Conservation (phyloP, 2,329 filamentous ascomycete genomes). For the Scedosporium apiospermum region DNA sequence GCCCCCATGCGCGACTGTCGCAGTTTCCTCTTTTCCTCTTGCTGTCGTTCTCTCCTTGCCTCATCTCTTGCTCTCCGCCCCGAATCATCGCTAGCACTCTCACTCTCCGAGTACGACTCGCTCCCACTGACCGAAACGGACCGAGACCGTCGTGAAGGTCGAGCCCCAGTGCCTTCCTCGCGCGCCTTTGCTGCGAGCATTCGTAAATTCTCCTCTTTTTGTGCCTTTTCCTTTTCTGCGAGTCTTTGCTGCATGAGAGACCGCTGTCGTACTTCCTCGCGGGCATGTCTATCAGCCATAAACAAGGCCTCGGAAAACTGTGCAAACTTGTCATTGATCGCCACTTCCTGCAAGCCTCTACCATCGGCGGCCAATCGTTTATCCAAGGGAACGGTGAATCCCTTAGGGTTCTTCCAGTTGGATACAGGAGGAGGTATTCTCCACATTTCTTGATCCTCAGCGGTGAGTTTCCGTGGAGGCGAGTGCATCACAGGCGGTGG, state of each 20-base stretch:
- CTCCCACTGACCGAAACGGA: slow-evolving; percentile 34
- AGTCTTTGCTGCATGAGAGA: slow-evolving; percentile 91
- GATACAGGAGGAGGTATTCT: slow-evolving; percentile 78
- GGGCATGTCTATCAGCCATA: slow-evolving; percentile 86
- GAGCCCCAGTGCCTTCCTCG: slow-evolving; percentile 59
- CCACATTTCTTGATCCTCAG: slow-evolving; percentile 96
- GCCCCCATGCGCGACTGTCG: slow-evolving; percentile 93
- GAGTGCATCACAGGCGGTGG: slow-evolving; percentile 93
- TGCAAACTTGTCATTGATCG: slow-evolving; percentile 97
- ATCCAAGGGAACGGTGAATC: slow-evolving; percentile 91
- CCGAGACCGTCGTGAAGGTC: slow-evolving; percentile 23
- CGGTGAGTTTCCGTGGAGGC: slow-evolving; percentile 87
- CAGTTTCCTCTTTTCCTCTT: slow-evolving; percentile 80
- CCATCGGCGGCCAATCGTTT: slow-evolving; percentile 94
- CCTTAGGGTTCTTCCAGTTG: slow-evolving; percentile 99
- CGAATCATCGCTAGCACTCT: slow-evolving; percentile 51
- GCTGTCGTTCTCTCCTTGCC: slow-evolving; percentile 65
- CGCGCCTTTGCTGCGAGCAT: slow-evolving; percentile 83
- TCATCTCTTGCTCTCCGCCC: slow-evolving; percentile 68
- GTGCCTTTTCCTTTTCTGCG: slow-evolving; percentile 89
- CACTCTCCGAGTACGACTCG: slow-evolving; percentile 40
- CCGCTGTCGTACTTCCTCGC: slow-evolving; percentile 89
- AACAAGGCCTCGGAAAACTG: slow-evolving; percentile 91
- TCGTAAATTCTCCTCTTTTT: slow-evolving; percentile 88
- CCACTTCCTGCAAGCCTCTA: slow-evolving; percentile 80